Evolutionary conservation across 768 basidiomycete genomes (phyloP), one percentile per base, ranked within the genome.

Genomic region (Panaeolus cyanescens): DNA sequence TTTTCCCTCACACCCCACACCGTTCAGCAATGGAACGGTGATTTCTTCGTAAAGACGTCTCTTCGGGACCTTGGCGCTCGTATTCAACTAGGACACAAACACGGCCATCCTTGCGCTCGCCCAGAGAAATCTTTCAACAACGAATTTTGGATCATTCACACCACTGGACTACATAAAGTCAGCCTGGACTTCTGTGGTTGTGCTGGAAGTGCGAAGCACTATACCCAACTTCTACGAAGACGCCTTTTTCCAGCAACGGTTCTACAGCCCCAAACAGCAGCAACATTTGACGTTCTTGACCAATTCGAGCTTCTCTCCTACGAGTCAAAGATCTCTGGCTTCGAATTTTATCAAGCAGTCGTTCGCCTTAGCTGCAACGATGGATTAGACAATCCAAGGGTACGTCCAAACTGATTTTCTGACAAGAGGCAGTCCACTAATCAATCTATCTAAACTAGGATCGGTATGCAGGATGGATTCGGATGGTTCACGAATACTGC

Each of bases 241-340:
- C 10, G 67, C 1, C 50, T 75, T 0, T 73, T 74, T 56, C 74
- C 73, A 34, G 69, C 72, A 0, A 72, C 70, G 0, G 55, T 68
- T 10, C 55, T 36, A 1, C 59, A 62, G 1, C 72, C 72, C 0
- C 60, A 54, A 1, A 68, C 62, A 6, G 74, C 71, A 0, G 74
- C 73, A 53, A 71, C 71, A 0, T 60, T 72, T 39, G 32, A 55
- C 6, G 57, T 71, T 25, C 60, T 74, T 2, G 60, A 68, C 3
- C 37, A 65, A 10, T 72, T 71, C 54, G 69, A 73, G 25, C 8
- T 74, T 0, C 67, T 67, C 15, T 61, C 69, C 39, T 60, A 70
- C 2, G 68, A 69, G 42, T 68, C 68, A 0, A 71, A 73, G 45
- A 61, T 64, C 31, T 64, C 72, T 0, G 67, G 67, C 1, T 69